Evolutionary conservation across 805 yeast genomes (phyloP), one percentile per base, ranked within the genome.

Genomic region (Candida ficus): DNA sequence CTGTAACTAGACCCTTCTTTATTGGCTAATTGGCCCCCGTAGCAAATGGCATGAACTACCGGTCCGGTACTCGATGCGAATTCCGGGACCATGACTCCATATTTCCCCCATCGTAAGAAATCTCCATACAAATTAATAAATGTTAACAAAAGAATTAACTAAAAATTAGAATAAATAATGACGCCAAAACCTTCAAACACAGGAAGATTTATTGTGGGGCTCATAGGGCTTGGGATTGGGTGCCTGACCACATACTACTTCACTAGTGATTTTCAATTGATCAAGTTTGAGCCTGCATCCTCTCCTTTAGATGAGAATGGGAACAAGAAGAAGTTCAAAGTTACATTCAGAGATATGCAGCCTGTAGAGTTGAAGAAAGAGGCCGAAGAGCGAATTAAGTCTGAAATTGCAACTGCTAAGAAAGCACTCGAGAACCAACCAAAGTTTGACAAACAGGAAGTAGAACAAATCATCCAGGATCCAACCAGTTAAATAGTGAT

Each of bases 271-370:
- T 47, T 38, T 25, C 42, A 67, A 38, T 47, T 69, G 39, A 50
- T 71, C 31, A 70, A 69, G 47, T 62, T 59, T 40, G 49, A 61
- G 12, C 73, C 74, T 20, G 63, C 71, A 1, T 59, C 56, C 33
- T 25, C 37, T 10, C 67, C 67, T 37, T 62, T 60, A 33, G 54
- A 67, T 32, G 68, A 69, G 0, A 62, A 68, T 12, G 63, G 67
- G 47, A 64, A 65, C 31, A 61, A 54, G 30, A 47, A 48, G 29
- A 62, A 67, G 7, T 56, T 69, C 39, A 61, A 45, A 30, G 58
- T 71, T 11, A 50, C 54, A 12, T 61, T 64, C 37, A 54, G 61
- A 21, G 65, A 64, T 29, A 61, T 64, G 38, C 60, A 61, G 17
- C 70, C 72, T 0, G 43, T 70, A 20, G 62, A 66, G 35, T 48